phyloP scores from a whole-genome alignment of 83 land plant genomes.

The Isoetes engelmannii region DNA sequence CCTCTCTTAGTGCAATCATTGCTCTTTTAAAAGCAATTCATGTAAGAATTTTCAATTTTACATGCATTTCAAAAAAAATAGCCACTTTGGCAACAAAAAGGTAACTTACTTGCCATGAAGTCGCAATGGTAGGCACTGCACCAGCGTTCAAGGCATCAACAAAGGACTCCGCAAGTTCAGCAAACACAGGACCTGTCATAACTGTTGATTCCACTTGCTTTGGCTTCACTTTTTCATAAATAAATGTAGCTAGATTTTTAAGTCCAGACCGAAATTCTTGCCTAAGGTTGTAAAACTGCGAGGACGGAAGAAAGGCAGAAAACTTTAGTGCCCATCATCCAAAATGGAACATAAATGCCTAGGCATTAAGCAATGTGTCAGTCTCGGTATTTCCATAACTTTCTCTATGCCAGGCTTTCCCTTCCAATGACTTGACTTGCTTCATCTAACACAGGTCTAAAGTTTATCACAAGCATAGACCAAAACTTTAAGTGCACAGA shows the following conservation, averaged over 20 bases:
- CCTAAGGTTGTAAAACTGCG: constrained; percentile 74
- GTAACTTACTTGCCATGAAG: constrained; percentile 87
- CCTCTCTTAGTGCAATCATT: neutral
- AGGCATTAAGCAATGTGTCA: neutral
- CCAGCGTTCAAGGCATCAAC: constrained; percentile 86
- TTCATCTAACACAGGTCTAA: neutral
- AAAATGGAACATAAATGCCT: neutral
- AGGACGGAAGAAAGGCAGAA: neutral
- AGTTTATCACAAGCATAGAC: neutral
- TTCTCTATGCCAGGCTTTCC: neutral
- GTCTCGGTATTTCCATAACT: neutral
- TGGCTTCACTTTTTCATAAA: constrained; percentile 82
- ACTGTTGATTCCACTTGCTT: constrained; percentile 87
- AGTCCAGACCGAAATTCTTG: constrained; percentile 79
- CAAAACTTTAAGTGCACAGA: neutral
- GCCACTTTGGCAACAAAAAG: neutral
- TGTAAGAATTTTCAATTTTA: neutral
- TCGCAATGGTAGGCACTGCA: constrained; percentile 89
- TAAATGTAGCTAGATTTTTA: constrained; percentile 70
- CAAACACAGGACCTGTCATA: constrained; percentile 85
- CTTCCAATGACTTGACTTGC: neutral
- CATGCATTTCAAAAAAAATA: neutral
- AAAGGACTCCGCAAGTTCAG: constrained; percentile 78
- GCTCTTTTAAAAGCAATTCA: neutral
- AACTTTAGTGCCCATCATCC: too few species aligned